Evolutionary conservation across 176 grass and related monocot genomes (phyloP).

Genomic region (Hsuehochloa calcarea): DNA sequence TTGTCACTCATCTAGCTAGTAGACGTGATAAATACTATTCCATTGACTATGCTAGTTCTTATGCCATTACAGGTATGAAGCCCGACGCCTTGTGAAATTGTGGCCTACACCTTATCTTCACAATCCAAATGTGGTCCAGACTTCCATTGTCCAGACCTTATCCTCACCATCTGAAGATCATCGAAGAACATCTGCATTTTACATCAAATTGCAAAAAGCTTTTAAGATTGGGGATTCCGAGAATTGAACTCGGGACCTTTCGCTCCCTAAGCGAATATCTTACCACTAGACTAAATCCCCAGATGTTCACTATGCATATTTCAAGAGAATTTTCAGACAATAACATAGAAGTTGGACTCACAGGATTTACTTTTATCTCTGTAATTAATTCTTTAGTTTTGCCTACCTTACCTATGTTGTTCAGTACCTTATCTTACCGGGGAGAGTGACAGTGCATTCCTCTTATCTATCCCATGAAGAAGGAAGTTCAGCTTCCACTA

Average conservation of each 20-base stretch:
- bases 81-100: background rate
- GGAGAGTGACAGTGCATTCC: too few species aligned
- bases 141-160: background rate
- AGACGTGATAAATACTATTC: background rate
- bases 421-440: too few species aligned
- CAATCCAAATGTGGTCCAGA: constrained; percentile 3
- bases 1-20: background rate
- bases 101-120: background rate
- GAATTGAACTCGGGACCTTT: constrained; percentile 37
- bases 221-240: constrained; percentile 25
- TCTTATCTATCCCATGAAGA: too few species aligned
- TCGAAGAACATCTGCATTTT: background rate
- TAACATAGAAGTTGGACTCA: background rate
- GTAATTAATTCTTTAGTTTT: background rate
- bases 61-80: background rate
- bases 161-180: background rate
- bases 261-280: constrained; percentile 41
- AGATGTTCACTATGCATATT: background rate
- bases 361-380: background rate
- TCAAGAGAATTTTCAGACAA: background rate
- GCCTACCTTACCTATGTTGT: background rate
- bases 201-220: background rate
- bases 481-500: too few species aligned
- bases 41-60: too few species aligned
- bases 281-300: constrained; percentile 50